Percentiles rank a stretch among this genome's conserved stretches.
Conservation (phyloP, 2,329 filamentous ascomycete genomes). For the Hypoxylon rubiginosum region DNA sequence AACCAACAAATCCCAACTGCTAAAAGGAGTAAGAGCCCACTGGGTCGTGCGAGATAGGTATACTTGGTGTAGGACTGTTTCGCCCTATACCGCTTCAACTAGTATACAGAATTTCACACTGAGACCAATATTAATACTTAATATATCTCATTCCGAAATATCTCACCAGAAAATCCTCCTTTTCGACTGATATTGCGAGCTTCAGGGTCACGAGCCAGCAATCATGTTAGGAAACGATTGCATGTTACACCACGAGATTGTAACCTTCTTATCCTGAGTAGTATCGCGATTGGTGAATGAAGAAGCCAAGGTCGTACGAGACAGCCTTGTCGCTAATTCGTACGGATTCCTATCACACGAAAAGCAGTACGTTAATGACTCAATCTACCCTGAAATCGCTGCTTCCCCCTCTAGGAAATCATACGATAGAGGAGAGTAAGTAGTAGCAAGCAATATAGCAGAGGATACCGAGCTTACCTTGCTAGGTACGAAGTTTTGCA, state of each 20-base stretch:
- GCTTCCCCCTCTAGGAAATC: not conserved
- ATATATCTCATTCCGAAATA: not conserved
- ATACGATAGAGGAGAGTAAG: not conserved
- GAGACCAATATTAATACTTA: not conserved
- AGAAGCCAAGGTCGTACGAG: conserved; percentile 3
- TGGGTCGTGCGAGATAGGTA: not conserved
- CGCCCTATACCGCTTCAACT: not conserved
- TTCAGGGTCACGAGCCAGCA: not conserved
- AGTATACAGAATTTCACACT: not conserved
- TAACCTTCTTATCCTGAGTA: not conserved
- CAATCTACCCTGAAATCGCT: not conserved
- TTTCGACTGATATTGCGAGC: not conserved
- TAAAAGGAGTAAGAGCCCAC: conserved; percentile 1
- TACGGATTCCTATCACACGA: not conserved
- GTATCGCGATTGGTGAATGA: not conserved
- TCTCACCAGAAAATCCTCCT: not conserved
- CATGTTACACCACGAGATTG: conserved; percentile 6
- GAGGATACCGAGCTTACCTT: not conserved
- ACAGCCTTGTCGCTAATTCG: not conserved
- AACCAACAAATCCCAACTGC: not conserved
- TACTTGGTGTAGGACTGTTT: not conserved
- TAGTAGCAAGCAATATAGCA: not conserved
- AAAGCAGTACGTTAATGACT: not conserved
- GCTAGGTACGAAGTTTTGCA: not conserved
- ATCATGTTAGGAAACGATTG: not conserved